Evolutionary conservation across 2,329 filamentous ascomycete species (phyloP).

Genomic region (Penicillium sp.): DNA sequence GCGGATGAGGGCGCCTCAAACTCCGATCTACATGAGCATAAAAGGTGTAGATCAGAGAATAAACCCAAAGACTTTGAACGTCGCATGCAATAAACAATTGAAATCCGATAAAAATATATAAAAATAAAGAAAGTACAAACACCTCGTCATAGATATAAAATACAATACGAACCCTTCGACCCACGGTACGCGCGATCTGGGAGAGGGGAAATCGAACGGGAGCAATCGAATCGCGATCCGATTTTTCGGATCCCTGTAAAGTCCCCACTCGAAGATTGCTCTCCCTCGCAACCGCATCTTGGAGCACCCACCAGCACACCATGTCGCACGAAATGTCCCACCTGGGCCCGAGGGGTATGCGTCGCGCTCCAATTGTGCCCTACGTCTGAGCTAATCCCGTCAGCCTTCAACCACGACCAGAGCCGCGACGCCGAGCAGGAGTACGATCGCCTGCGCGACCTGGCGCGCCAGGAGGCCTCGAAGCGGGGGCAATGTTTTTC

Average conservation of each 20-base stretch:
- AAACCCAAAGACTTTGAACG: background rate
- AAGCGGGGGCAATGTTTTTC: conserved; percentile 78
- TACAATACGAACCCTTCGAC: background rate
- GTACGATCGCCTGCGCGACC: conserved; percentile 84
- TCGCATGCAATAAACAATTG: background rate
- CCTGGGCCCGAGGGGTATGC: conserved; percentile 40
- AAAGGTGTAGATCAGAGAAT: background rate
- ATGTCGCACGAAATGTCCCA: conserved; percentile 47
- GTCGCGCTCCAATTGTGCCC: conserved; percentile 4
- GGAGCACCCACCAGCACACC: conserved; percentile 1
- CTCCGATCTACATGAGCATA: background rate
- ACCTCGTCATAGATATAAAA: background rate
- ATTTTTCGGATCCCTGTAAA: conserved; percentile 16
- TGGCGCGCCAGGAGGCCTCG: conserved; percentile 75
- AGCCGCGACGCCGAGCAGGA: conserved; percentile 72
- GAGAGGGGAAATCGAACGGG: background rate
- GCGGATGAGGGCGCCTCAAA: background rate
- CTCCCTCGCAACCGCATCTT: background rate
- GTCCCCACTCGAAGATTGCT: conserved; percentile 10
- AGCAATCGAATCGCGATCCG: conserved; percentile 11
- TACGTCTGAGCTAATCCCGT: background rate
- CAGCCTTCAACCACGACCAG: conserved; percentile 74
- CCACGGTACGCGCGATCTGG: conserved; percentile 9
- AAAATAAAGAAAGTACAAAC: background rate
- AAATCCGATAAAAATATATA: background rate